These are phyloP conservation scores for Pelargonium cotyledonis DNA, from an alignment of 441 rosid species.

Conservation along the genomic window DNA sequence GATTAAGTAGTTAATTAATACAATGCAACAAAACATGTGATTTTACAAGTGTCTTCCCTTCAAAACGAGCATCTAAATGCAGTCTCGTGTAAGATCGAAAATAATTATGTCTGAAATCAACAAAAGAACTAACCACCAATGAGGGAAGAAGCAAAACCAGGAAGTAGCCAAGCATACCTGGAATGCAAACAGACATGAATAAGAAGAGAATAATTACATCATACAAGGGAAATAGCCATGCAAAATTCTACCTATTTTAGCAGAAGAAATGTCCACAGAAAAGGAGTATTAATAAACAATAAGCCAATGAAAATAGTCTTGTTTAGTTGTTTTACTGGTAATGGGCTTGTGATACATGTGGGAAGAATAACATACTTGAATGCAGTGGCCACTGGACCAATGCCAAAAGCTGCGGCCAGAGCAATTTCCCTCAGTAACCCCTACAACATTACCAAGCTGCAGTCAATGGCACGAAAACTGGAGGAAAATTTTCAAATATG, in stretches of 20 bases:
- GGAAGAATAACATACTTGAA: slow-evolving; percentile 4
- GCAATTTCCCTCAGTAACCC: slow-evolving; percentile 8
- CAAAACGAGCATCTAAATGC: neutral
- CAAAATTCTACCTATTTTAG: neutral
- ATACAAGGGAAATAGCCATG: neutral
- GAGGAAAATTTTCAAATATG: neutral
- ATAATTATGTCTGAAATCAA: neutral
- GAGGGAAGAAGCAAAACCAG: slow-evolving; percentile 5
- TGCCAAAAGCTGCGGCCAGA: slow-evolving; percentile 8
- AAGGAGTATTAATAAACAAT: neutral
- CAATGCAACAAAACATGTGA: neutral
- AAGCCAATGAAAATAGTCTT: neutral
- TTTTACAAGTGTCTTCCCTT: neutral
- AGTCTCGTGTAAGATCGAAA: neutral
- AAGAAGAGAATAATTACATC: neutral
- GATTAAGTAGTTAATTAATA: too few species aligned
- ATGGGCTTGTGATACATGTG: neutral
- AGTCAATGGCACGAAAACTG: neutral
- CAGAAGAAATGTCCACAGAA: neutral
- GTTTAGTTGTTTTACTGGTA: neutral
- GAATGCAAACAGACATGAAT: neutral
- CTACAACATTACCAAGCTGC: neutral
- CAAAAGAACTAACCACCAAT: slow-evolving; percentile 7
- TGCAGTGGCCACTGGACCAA: neutral
- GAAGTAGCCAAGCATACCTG: slow-evolving; percentile 7